phyloP scores from a whole-genome alignment of 257 asterid species.

The Solanum commersonii region DNA sequence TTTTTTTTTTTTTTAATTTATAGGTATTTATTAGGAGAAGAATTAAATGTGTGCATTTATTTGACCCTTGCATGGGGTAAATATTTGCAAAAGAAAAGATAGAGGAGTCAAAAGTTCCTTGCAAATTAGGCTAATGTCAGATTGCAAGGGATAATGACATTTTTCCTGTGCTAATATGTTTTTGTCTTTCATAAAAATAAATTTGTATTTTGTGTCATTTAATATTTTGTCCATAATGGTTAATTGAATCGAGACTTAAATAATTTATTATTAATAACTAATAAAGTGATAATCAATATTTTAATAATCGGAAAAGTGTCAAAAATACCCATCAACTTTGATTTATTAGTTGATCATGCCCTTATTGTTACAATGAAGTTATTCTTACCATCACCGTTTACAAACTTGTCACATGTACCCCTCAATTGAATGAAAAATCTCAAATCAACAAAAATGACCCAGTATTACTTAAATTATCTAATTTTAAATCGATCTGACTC shows the following conservation, averaged over 20 bases:
- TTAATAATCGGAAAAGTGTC: rapidly evolving
- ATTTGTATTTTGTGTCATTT: background rate
- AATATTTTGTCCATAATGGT: background rate
- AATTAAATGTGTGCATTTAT: background rate
- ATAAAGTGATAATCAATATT: background rate
- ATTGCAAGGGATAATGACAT: background rate
- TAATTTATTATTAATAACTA: background rate
- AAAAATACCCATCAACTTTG: rapidly evolving
- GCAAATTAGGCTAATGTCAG: background rate
- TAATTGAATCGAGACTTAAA: background rate
- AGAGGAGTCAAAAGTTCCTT: background rate
- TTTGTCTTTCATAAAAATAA: background rate
- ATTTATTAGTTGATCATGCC: too few species aligned
- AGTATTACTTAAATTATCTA: too few species aligned
- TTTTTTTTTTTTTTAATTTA: rapidly evolving
- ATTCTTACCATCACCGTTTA: rapidly evolving
- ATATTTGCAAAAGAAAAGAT: background rate
- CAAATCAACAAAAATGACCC: too few species aligned
- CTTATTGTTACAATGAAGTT: rapidly evolving
- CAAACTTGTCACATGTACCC: too few species aligned
- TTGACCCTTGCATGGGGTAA: background rate
- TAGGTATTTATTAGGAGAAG: background rate
- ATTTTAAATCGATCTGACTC: rapidly evolving
- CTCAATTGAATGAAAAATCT: too few species aligned
- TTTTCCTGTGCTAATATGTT: background rate